Base-by-base conservation (phyloP, 805 yeast genomes). In the Saccharomycopsis capsularis region DNA sequence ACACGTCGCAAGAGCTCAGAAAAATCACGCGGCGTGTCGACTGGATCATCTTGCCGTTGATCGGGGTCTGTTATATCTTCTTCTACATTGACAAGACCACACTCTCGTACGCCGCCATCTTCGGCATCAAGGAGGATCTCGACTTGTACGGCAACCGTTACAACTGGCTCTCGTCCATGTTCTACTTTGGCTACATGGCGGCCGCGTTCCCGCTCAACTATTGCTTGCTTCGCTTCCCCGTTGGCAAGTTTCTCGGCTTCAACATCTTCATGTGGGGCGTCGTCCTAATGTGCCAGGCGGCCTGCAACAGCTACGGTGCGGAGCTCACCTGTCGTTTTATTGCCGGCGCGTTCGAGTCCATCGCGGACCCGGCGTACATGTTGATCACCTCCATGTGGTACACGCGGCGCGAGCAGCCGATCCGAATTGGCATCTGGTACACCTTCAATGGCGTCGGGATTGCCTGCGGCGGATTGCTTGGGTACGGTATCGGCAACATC, bases 11-110 rank as follows among this genome's bases (percentile, higher is more conserved):
- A 40, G 68, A 70, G 56, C 76, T 72, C 29, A 63, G 57, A 39
- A 64, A 58, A 45, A 56, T 74, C 13, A 57, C 65, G 2, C 53
- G 71, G 40, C 71, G 70, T 48, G 64, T 69, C 46, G 75, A 71
- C 56, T 46, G 59, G 46, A 58, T 55, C 45, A 44, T 72, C n/a
- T 42, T 71, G 50, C 74, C 76, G 1, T 39, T 70, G 30, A 61
- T 72, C 51, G 60, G 64, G 40, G 48, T 62, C 24, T 52, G 70
- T 15, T 67, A 66, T 59, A 59, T 67, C 34, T 59, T 62, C 29
- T 75, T 71, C 55, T 63, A 65, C 50, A 67, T 71, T 70, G 76
- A 71, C 18, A 71, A 72, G 52, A 57, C 63, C 19, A 57, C 73
- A 3, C 64, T 62, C 45, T 63, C 73, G 2, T 69, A 66, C 54